Evolutionary conservation across 306 rosid species (phyloP).

Genomic region (Vigna reflexopilosa): DNA sequence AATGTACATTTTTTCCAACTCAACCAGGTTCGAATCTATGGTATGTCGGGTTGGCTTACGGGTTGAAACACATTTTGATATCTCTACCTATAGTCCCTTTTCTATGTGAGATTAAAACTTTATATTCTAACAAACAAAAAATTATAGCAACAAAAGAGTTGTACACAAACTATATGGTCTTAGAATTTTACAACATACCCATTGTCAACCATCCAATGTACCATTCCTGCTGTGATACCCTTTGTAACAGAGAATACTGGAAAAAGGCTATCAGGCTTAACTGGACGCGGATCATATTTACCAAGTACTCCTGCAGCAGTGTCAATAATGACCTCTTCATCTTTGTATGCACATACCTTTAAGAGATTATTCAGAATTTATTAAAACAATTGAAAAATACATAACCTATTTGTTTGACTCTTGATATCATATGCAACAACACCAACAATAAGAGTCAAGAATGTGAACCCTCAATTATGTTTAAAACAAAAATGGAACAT

Average conservation of each 20-base stretch:
- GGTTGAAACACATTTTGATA: too few relatives aligned
- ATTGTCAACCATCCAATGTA: conserved; percentile 96
- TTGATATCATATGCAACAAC: not conserved
- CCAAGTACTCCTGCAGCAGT: conserved; percentile 99
- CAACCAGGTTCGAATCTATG: too few relatives aligned
- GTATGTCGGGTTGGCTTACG: too few relatives aligned
- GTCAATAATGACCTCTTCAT: conserved; percentile 93
- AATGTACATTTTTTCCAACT: too few relatives aligned
- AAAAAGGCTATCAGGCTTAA: conserved; percentile 92
- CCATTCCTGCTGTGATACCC: conserved; percentile 94
- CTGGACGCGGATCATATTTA: conserved; percentile 99
- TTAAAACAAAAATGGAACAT: conserved; percentile 12
- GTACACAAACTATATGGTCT: conserved; percentile 5
- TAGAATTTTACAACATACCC: conserved; percentile 61
- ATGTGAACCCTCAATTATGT: conserved; percentile 22
- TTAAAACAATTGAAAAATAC: conserved; percentile 12
- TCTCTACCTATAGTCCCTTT: not conserved
- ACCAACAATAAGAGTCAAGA: conserved; percentile 20
- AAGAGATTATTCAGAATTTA: conserved; percentile 42
- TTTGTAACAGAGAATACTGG: conserved; percentile 93
- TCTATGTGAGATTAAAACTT: conserved; percentile 26
- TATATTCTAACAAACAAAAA: conserved; percentile 22
- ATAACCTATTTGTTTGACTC: conserved; percentile 28
- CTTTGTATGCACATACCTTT: conserved; percentile 99
- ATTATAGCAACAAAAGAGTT: conserved; percentile 25